These are phyloP conservation scores for Trichaptum fuscoviolaceum DNA, from an alignment of 768 basidiomycete genomes.

Conservation along the genomic window DNA sequence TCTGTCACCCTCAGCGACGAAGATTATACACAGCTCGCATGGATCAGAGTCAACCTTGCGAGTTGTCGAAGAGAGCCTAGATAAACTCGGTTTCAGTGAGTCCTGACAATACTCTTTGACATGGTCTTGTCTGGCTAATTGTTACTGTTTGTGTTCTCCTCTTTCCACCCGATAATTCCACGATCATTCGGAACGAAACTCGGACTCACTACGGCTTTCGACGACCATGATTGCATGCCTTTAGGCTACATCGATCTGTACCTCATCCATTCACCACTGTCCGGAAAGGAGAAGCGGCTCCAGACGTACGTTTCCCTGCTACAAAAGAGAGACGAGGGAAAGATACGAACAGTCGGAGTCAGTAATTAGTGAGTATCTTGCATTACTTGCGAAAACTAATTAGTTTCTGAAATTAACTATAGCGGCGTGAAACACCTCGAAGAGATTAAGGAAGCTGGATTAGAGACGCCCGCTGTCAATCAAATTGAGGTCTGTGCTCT, in stretches of 20 bases:
- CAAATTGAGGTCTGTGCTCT: slow-evolving; percentile 61
- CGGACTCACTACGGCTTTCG: too few relatives aligned
- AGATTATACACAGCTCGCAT: slow-evolving; percentile 24
- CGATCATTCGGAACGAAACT: too few relatives aligned
- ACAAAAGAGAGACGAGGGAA: slow-evolving; percentile 56
- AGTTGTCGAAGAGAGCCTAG: slow-evolving; percentile 57
- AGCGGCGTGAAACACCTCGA: slow-evolving; percentile 70
- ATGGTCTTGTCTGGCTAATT: background rate
- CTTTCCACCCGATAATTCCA: too few relatives aligned
- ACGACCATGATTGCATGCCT: too few relatives aligned
- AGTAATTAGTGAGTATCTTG: slow-evolving; percentile 65
- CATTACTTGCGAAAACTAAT: background rate
- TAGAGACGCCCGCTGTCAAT: slow-evolving; percentile 67
- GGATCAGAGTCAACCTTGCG: slow-evolving; percentile 57
- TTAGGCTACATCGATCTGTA: slow-evolving; percentile 70
- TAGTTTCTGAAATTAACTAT: background rate
- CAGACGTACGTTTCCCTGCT: slow-evolving; percentile 66
- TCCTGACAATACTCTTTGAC: slow-evolving; percentile 3
- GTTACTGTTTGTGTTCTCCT: background rate
- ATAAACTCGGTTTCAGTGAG: slow-evolving; percentile 54
- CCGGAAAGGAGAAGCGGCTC: slow-evolving; percentile 58
- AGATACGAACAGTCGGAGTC: slow-evolving; percentile 68
- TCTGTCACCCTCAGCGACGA: background rate
- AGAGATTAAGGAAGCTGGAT: slow-evolving; percentile 60
- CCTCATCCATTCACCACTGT: slow-evolving; percentile 69